Evolutionary conservation across 164 flowering plant genomes (phyloP).

Genomic region (Vitis vinifera): DNA sequence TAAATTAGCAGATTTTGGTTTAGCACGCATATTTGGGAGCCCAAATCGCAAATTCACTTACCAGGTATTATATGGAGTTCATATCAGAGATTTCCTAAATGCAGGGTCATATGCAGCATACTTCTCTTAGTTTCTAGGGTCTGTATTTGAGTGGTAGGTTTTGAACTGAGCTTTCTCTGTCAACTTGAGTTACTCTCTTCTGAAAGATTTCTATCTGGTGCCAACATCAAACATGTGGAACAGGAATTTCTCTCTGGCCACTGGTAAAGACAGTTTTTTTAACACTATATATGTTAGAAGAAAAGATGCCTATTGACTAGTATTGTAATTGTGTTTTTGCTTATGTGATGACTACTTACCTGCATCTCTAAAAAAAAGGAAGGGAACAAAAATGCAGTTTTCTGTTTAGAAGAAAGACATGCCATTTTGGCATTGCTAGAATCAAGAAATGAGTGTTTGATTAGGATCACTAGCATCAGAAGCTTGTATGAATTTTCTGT

Average conservation of each 20-base stretch:
- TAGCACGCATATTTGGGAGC: slow-evolving; percentile 69
- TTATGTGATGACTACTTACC: no score
- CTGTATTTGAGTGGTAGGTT: background rate
- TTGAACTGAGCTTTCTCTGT: background rate
- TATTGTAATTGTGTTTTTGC: no score
- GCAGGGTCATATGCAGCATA: background rate
- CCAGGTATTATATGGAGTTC: slow-evolving; percentile 42
- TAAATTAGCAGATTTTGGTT: slow-evolving; percentile 66
- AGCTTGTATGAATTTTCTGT: no score
- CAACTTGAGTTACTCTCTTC: background rate
- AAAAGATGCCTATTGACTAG: no score
- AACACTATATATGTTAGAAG: no score
- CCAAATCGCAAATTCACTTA: slow-evolving; percentile 66
- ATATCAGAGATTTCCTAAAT: background rate
- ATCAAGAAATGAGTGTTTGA: no score
- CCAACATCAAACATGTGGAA: background rate
- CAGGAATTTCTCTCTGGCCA: background rate
- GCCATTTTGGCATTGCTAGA: no score
- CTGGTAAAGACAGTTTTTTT: no score
- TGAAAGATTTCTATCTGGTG: background rate
- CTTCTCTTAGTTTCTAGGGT: background rate
- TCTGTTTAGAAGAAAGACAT: no score
- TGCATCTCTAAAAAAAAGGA: no score
- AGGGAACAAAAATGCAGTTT: no score
- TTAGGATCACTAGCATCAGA: no score